Evolutionary conservation across 495 filamentous ascomycete species (phyloP).

Genomic region (Daldinia vernicosa): DNA sequence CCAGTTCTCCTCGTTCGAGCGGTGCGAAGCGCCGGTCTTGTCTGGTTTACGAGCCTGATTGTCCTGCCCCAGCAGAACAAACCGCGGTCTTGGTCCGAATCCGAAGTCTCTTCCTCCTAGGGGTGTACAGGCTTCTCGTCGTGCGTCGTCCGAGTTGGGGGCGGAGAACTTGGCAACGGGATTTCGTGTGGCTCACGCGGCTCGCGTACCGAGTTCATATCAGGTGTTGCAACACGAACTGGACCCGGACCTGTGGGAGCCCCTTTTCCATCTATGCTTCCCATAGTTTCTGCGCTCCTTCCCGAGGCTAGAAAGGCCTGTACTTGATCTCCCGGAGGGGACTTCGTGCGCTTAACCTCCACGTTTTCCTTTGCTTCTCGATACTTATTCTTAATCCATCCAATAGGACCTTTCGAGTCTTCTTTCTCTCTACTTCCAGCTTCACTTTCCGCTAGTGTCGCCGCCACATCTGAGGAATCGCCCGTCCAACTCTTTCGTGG

Average conservation of each 20-base stretch:
- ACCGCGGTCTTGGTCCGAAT: slow-evolving; percentile 15
- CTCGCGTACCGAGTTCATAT: slow-evolving; percentile 18
- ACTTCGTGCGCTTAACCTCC: slow-evolving; percentile 64
- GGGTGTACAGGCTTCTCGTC: slow-evolving; percentile 34
- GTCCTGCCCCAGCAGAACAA: slow-evolving; percentile 33
- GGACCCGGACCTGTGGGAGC: slow-evolving; percentile 5
- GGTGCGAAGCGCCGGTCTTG: neutral
- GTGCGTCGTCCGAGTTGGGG: slow-evolving; percentile 33
- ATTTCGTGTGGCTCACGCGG: slow-evolving; percentile 38
- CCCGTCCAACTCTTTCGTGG: slow-evolving; percentile 64
- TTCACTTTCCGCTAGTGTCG: slow-evolving; percentile 51
- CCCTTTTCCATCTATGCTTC: slow-evolving; percentile 43
- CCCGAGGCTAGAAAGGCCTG: slow-evolving; percentile 43
- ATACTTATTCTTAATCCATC: slow-evolving; percentile 86
- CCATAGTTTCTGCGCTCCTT: slow-evolving; percentile 55
- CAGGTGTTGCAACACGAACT: slow-evolving; percentile 11
- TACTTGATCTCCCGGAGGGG: slow-evolving; percentile 52
- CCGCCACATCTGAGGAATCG: slow-evolving; percentile 59
- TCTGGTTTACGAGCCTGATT: slow-evolving; percentile 26
- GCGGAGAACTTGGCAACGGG: slow-evolving; percentile 33
- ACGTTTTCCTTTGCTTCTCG: slow-evolving; percentile 76
- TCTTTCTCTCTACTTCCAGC: slow-evolving; percentile 57
- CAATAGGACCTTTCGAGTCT: slow-evolving; percentile 74
- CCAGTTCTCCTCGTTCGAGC: slow-evolving; percentile 7
- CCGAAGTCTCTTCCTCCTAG: slow-evolving; percentile 36